A percentile compares a stretch with the other conserved stretches of the same genome.
These are phyloP conservation scores for Paxillus ammoniavirescens DNA, from an alignment of 768 basidiomycete genomes.

Conservation along the genomic window DNA sequence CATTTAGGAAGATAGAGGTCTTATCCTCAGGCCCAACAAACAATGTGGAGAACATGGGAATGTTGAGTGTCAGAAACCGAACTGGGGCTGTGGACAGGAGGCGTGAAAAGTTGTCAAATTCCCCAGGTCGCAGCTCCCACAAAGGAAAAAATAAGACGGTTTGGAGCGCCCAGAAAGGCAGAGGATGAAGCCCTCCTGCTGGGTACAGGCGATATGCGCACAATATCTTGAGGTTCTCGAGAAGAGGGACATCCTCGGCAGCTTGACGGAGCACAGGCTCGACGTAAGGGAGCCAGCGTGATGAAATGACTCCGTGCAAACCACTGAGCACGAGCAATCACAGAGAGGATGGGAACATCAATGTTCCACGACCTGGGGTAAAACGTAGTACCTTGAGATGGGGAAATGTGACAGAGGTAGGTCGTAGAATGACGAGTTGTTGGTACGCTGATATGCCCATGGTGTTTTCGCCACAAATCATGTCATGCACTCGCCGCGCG, in stretches of 20 bases:
- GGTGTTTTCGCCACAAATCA: slow-evolving; percentile 2
- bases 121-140: slow-evolving; percentile 4
- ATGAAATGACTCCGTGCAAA: too few relatives aligned
- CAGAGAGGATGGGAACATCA: slow-evolving; percentile 15
- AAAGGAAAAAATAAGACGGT: slow-evolving; percentile 5
- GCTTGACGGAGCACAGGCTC: slow-evolving; percentile 15
- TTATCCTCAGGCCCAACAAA: too few relatives aligned
- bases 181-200: not conserved
- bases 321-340: slow-evolving; percentile 6
- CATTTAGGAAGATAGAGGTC: not conserved
- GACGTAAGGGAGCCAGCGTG: not conserved
- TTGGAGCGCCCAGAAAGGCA: slow-evolving; percentile 9
- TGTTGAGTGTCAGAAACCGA: slow-evolving; percentile 3
- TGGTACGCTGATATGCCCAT: slow-evolving; percentile 18
- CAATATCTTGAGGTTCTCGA: slow-evolving; percentile 9
- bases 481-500: slow-evolving; percentile 14
- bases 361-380: slow-evolving; percentile 6
- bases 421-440: slow-evolving; percentile 12
- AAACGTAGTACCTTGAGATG: slow-evolving; percentile 4
- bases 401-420: slow-evolving; percentile 10
- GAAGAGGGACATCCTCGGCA: slow-evolving; percentile 11
- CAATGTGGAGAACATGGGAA: not conserved
- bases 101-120: slow-evolving; percentile 1
- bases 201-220: slow-evolving; percentile 3
- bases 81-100: slow-evolving; percentile 10